A percentile compares a stretch with the other conserved stretches of the same genome.
These are phyloP conservation scores for Colletotrichum sp. DNA, from an alignment of 2,329 filamentous ascomycete species.

Conservation along the genomic window DNA sequence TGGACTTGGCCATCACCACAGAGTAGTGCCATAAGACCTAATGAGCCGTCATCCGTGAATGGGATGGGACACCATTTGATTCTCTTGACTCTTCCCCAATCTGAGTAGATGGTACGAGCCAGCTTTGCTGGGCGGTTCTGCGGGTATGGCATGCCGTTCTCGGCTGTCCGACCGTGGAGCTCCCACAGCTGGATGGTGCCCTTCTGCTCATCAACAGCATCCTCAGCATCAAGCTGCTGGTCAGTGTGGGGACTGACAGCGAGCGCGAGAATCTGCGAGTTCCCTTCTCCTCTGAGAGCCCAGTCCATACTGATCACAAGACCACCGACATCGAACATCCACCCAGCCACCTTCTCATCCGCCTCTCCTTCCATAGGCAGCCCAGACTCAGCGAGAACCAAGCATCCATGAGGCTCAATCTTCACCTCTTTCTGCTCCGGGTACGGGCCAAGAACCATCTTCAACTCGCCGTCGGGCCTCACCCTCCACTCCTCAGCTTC, in stretches of 20 bases:
- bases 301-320: slow-evolving; percentile 59
- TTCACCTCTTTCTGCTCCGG: slow-evolving; percentile 32
- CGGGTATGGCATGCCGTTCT: slow-evolving; percentile 36
- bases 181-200: slow-evolving; percentile 60
- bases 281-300: slow-evolving; percentile 44
- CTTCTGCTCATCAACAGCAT: slow-evolving; percentile 43
- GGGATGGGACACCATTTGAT: slow-evolving; percentile 59
- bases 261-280: slow-evolving; percentile 55
- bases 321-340: slow-evolving; percentile 60
- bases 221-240: slow-evolving; percentile 46
- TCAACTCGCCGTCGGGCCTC: slow-evolving; percentile 29
- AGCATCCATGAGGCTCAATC: slow-evolving; percentile 30
- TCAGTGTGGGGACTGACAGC: slow-evolving; percentile 56
- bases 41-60: slow-evolving; percentile 29
- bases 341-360: slow-evolving; percentile 43
- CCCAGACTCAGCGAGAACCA: slow-evolving; percentile 31
- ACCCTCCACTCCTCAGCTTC: slow-evolving; percentile 34
- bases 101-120: slow-evolving; percentile 50
- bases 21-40: slow-evolving; percentile 53
- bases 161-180: slow-evolving; percentile 38
- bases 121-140: slow-evolving; percentile 42
- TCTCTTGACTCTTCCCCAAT: slow-evolving; percentile 54
- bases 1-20: slow-evolving; percentile 57
- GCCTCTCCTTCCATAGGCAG: slow-evolving; percentile 29
- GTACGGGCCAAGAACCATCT: slow-evolving; percentile 37